These are phyloP conservation scores for Metschnikowia corniflorae DNA, from an alignment of 805 yeast genomes.

Conservation along the genomic window DNA sequence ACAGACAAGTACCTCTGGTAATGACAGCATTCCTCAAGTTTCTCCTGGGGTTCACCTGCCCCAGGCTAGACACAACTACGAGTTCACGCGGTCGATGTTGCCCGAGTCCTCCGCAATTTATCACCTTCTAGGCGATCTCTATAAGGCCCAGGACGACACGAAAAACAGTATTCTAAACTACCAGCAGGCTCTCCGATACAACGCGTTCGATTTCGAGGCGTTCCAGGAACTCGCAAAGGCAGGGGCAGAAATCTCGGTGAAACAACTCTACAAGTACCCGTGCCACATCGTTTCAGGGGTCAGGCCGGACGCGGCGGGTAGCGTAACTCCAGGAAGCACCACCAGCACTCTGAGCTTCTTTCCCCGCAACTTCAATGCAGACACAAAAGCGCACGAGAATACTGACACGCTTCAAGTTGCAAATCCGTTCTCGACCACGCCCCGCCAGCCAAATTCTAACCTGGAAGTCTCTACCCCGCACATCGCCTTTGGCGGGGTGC, in stretches of 20 bases:
- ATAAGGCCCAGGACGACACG: conserved; percentile 52
- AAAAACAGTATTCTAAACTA: conserved; percentile 65
- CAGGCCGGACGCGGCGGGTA: background rate
- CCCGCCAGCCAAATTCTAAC: conserved; percentile 16
- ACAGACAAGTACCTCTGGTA: background rate
- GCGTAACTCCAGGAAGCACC: background rate
- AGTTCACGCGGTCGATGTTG: conserved; percentile 30
- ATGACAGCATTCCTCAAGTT: background rate
- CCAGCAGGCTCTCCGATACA: conserved; percentile 62
- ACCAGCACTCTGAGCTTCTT: too few relatives aligned
- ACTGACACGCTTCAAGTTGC: conserved; percentile 7
- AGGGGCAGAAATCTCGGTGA: conserved; percentile 67
- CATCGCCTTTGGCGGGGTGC: conserved; percentile 22
- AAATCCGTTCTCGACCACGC: conserved; percentile 33
- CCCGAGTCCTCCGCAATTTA: conserved; percentile 75
- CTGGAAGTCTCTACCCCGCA: conserved; percentile 19
- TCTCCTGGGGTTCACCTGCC: conserved; percentile 14
- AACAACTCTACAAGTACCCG: conserved; percentile 43
- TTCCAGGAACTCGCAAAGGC: conserved; percentile 68
- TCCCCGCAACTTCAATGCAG: conserved; percentile 7
- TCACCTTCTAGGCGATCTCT: conserved; percentile 67
- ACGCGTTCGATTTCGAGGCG: conserved; percentile 87
- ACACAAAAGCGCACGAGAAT: conserved; percentile 5
- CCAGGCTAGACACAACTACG: conserved; percentile 32
- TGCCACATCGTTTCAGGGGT: conserved; percentile 3